phyloP scores from a whole-genome alignment of 805 yeast species.

The Cyberlindnera japonica region DNA sequence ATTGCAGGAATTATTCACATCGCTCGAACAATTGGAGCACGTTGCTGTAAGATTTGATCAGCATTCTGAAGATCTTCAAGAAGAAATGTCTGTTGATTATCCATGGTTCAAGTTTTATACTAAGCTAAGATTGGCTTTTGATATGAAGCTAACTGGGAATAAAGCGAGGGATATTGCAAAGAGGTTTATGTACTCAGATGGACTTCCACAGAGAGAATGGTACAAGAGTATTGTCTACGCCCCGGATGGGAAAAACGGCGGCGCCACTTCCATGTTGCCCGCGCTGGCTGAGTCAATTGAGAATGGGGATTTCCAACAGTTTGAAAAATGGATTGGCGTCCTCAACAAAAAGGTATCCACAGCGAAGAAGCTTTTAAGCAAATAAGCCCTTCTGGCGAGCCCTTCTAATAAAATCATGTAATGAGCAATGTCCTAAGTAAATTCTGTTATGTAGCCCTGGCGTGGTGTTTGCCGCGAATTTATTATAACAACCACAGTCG shows the following conservation, averaged over 20 bases:
- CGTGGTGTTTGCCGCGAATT: too few species aligned
- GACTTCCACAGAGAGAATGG: conserved; percentile 51
- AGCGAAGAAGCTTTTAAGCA: conserved; percentile 8
- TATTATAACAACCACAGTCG: too few species aligned
- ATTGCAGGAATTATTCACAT: conserved; percentile 7
- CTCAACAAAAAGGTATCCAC: conserved; percentile 6
- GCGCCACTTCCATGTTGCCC: conserved; percentile 51
- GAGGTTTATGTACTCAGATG: conserved; percentile 35
- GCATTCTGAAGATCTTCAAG: conserved; percentile 43
- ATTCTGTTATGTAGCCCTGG: too few species aligned
- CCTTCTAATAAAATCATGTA: too few species aligned
- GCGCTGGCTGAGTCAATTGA: conserved; percentile 54
- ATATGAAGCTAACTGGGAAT: conserved; percentile 50
- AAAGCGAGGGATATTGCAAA: conserved; percentile 30
- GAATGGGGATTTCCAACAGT: conserved; percentile 38
- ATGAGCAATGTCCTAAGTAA: too few species aligned
- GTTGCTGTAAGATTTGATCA: conserved; percentile 40
- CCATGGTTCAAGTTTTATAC: conserved; percentile 71
- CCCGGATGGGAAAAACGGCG: conserved; percentile 51
- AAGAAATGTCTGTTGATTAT: conserved; percentile 55
- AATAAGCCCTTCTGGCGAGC: too few species aligned
- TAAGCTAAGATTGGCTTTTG: conserved; percentile 57
- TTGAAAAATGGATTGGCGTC: conserved; percentile 12
- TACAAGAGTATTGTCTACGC: conserved; percentile 63
- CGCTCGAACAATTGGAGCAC: conserved; percentile 5